Percentiles rank a stretch among this genome's conserved stretches.
Conservation (phyloP, 495 filamentous ascomycete species). For the Aspergillus diversus region DNA sequence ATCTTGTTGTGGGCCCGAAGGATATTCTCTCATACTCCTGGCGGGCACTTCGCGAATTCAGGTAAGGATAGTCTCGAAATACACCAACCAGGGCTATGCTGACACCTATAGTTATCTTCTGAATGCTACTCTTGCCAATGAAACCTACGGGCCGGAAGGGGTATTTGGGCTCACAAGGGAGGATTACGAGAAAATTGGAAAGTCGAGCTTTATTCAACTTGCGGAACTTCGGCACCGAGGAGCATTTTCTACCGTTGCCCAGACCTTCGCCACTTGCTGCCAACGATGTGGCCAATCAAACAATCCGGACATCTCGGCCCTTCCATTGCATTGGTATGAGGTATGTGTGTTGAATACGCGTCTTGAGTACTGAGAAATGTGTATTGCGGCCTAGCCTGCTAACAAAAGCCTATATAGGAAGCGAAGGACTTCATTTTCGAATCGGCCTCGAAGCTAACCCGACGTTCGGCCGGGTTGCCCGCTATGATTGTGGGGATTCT, state of each 20-base stretch:
- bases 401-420: slow-evolving; percentile 43
- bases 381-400: not conserved
- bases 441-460: slow-evolving; percentile 76
- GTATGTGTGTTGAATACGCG: slow-evolving; percentile 40
- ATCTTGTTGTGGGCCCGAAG: slow-evolving; percentile 71
- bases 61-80: slow-evolving; percentile 48
- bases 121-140: slow-evolving; percentile 43
- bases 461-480: slow-evolving; percentile 90
- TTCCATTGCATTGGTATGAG: slow-evolving; percentile 64
- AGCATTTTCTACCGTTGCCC: slow-evolving; percentile 90
- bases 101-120: slow-evolving; percentile 59
- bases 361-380: not conserved
- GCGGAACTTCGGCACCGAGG: slow-evolving; percentile 85
- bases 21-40: slow-evolving; percentile 91
- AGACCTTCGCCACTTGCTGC: slow-evolving; percentile 83
- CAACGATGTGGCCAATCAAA: slow-evolving; percentile 56
- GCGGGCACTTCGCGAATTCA: slow-evolving; percentile 88
- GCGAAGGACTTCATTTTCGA: slow-evolving; percentile 66
- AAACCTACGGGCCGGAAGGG: slow-evolving; percentile 41
- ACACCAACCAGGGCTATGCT: slow-evolving; percentile 13
- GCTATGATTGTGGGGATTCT: slow-evolving; percentile 80
- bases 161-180: slow-evolving; percentile 33
- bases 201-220: slow-evolving; percentile 77
- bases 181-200: slow-evolving; percentile 61
- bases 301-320: slow-evolving; percentile 44